A percentile compares a stretch with the other conserved stretches of the same genome.
Evolutionary conservation across 345 rosid genomes (phyloP).

Genomic region (Turnera subulata): DNA sequence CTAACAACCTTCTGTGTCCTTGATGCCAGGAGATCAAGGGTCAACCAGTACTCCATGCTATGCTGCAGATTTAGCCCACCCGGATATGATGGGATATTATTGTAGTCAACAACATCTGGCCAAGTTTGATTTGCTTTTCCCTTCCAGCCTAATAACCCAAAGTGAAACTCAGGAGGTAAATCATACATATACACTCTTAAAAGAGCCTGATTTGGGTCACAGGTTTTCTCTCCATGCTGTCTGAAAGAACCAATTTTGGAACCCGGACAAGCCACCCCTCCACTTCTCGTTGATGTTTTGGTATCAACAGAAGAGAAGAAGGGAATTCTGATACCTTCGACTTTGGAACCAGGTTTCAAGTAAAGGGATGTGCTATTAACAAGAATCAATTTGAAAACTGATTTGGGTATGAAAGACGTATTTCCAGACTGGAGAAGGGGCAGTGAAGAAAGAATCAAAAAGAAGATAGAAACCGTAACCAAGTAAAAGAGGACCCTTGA

Average conservation of each 20-base stretch:
- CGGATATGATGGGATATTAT: conserved; percentile 52
- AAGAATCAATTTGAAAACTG: conserved; percentile 57
- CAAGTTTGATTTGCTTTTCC: conserved; percentile 49
- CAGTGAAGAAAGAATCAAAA: conserved; percentile 41
- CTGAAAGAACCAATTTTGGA: conserved; percentile 10
- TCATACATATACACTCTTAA: conserved; percentile 81
- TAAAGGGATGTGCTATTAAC: conserved; percentile 43
- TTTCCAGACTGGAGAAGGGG: conserved; percentile 57
- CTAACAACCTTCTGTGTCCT: conserved; percentile 33
- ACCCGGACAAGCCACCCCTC: conserved; percentile 12
- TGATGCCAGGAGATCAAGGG: conserved; percentile 82
- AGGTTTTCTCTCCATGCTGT: conserved; percentile 18
- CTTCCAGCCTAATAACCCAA: conserved; percentile 82
- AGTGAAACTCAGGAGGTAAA: conserved; percentile 79
- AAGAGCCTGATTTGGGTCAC: conserved; percentile 27
- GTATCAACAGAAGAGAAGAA: conserved; percentile 24
- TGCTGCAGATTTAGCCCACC: conserved; percentile 87
- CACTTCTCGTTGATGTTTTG: conserved; percentile 17
- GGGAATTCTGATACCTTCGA: conserved; percentile 29
- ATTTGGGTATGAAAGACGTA: conserved; percentile 44
- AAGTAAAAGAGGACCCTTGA: conserved; percentile 48
- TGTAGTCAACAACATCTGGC: conserved; percentile 51
- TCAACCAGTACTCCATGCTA: conserved; percentile 91
- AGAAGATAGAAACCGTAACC: conserved; percentile 20
- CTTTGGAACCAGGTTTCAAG: conserved; percentile 29